Conservation (phyloP, 495 filamentous ascomycete species). For the Glarea lozoyensis region DNA sequence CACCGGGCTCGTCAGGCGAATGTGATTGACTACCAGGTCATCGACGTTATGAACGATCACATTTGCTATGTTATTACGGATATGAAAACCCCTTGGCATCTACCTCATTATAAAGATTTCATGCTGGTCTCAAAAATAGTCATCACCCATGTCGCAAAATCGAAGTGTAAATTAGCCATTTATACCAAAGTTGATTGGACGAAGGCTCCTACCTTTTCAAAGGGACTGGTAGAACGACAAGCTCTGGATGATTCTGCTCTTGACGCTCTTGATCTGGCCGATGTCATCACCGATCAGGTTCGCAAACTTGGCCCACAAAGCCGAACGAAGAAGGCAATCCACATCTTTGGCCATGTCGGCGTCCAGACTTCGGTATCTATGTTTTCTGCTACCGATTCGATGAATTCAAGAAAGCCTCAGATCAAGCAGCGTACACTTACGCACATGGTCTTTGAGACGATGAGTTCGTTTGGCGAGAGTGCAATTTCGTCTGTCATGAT, state of each 20-base stretch:
- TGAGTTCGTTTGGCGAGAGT: constrained; percentile 59
- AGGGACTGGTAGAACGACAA: constrained; percentile 68
- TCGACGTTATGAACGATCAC: constrained; percentile 90
- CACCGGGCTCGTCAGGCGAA: constrained; percentile 48
- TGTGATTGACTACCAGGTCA: constrained; percentile 76
- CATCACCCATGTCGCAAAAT: constrained; percentile 87
- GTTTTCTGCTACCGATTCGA: constrained; percentile 34
- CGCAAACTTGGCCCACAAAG: constrained; percentile 70
- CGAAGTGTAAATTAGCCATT: constrained; percentile 82
- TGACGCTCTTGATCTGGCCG: constrained; percentile 76
- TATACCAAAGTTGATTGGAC: constrained; percentile 85
- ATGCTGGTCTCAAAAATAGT: constrained; percentile 83
- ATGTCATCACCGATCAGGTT: constrained; percentile 82
- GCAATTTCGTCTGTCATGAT: constrained; percentile 64
- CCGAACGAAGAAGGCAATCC: constrained; percentile 81
- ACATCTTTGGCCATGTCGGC: constrained; percentile 83
- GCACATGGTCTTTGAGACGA: constrained; percentile 60
- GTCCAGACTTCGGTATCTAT: constrained; percentile 58
- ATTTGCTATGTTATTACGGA: constrained; percentile 92
- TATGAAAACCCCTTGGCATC: constrained; percentile 80
- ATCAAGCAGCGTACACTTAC: constrained; percentile 60
- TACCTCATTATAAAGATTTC: constrained; percentile 72
- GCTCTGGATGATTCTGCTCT: constrained; percentile 72
- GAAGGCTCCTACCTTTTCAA: constrained; percentile 52
- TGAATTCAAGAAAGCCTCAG: constrained; percentile 35